These are phyloP conservation scores for Mucor irregularis DNA, from an alignment of 371 early-diverging fungal genomes.

Conservation along the genomic window DNA sequence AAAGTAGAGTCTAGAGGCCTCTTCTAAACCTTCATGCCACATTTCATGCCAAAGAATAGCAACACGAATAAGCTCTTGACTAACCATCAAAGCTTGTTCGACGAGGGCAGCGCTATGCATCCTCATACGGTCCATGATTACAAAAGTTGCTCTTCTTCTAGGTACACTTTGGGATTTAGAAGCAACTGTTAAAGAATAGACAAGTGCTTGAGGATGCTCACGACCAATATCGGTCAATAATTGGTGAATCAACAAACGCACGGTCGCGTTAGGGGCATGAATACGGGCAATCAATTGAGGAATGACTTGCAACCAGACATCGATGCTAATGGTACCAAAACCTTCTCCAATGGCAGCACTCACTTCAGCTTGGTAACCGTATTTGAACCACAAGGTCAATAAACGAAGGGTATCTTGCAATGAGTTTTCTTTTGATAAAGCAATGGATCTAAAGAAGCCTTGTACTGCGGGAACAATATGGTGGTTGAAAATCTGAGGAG, in stretches of 20 bases:
- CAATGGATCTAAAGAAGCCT: slow-evolving; percentile 95
- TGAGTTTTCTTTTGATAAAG: slow-evolving; percentile 87
- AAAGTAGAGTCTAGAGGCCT: slow-evolving; percentile 88
- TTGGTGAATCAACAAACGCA: slow-evolving; percentile 87
- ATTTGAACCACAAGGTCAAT: slow-evolving; percentile 96
- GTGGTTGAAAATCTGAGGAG: slow-evolving; percentile 55
- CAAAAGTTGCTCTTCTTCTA: slow-evolving; percentile 83
- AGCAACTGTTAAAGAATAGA: slow-evolving; percentile 96
- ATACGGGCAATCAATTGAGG: slow-evolving; percentile 98
- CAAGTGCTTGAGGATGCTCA: slow-evolving; percentile 95
- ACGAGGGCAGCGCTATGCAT: slow-evolving; percentile 83
- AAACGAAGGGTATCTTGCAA: slow-evolving; percentile 96
- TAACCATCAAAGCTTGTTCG: slow-evolving; percentile 93
- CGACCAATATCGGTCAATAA: slow-evolving; percentile 92
- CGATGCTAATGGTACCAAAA: slow-evolving; percentile 88
- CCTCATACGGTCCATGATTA: slow-evolving; percentile 93
- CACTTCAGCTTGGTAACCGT: slow-evolving; percentile 88
- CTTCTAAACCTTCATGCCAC: slow-evolving; percentile 97
- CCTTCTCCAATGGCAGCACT: slow-evolving; percentile 86
- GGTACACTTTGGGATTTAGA: slow-evolving; percentile 85
- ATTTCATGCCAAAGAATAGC: slow-evolving; percentile 97
- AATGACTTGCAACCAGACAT: slow-evolving; percentile 98
- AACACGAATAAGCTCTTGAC: slow-evolving; percentile 95
- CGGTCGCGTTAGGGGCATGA: slow-evolving; percentile 81
- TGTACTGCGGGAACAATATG: slow-evolving; percentile 72